Percentiles rank a stretch among this genome's conserved stretches.
Conservation (phyloP, 169 alveolate genomes). For the Eimeria falciformis region DNA sequence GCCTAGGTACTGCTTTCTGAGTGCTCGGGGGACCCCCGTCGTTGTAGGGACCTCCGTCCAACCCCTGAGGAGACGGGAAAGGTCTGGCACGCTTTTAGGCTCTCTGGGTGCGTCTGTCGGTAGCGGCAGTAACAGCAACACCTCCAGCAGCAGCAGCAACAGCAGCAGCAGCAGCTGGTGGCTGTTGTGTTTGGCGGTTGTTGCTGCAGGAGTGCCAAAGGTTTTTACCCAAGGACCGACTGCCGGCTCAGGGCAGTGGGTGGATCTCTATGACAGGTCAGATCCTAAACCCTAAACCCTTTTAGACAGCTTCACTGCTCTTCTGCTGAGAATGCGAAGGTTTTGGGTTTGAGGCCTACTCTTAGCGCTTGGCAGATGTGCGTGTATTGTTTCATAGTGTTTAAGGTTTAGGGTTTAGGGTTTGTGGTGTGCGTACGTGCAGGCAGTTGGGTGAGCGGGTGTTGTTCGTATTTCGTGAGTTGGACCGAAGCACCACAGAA, state of each 20-base stretch:
- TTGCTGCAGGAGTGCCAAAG: constrained; percentile 20
- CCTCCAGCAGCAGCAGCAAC: constrained; percentile 9
- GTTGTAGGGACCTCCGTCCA: background rate
- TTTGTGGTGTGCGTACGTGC: background rate
- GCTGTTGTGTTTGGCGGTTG: background rate
- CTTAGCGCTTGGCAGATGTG: background rate
- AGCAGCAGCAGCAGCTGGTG: background rate
- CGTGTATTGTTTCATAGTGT: background rate
- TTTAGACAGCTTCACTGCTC: background rate
- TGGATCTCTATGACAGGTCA: constrained; percentile 31
- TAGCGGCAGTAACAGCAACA: background rate
- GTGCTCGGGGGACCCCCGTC: too few relatives aligned
- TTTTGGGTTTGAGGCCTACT: background rate
- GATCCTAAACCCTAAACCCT: constrained; percentile 36
- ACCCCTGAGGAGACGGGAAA: background rate
- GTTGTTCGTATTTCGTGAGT: constrained; percentile 7
- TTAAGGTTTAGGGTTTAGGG: constrained; percentile 32
- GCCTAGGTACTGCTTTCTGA: background rate
- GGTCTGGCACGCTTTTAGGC: background rate
- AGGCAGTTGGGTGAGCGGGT: constrained; percentile 22
- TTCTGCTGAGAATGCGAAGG: background rate
- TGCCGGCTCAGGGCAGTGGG: background rate
- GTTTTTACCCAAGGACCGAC: background rate
- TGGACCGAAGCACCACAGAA: background rate
- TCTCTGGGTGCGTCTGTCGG: background rate